These are phyloP conservation scores for Cordyceps militaris DNA, from an alignment of 2,329 filamentous ascomycete genomes.

Conservation along the genomic window DNA sequence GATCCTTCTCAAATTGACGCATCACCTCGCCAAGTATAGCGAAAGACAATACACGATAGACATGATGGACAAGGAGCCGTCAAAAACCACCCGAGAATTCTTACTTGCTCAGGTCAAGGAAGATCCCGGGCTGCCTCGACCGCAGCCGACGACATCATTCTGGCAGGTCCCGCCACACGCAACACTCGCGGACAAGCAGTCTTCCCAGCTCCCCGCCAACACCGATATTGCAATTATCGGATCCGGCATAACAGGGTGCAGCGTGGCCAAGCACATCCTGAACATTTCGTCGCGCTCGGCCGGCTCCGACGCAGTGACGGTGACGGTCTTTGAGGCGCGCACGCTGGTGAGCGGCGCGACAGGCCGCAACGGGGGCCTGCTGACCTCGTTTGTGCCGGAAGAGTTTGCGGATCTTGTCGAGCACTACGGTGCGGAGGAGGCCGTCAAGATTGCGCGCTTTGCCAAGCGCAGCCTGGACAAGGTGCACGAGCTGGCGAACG, in stretches of 20 bases:
- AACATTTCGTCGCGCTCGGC: conserved; percentile 13
- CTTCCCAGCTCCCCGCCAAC: conserved; percentile 14
- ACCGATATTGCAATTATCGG: conserved; percentile 24
- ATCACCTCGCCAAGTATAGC: neutral
- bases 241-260: conserved; percentile 26
- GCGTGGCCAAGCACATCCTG: conserved; percentile 20
- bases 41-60: neutral
- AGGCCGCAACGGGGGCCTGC: conserved; percentile 25
- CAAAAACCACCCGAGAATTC: neutral
- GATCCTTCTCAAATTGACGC: neutral
- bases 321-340: conserved; percentile 24
- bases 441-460: conserved; percentile 36
- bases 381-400: conserved; percentile 29
- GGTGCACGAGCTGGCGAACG: conserved; percentile 16
- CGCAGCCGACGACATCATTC: conserved; percentile 19
- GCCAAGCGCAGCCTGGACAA: conserved; percentile 31
- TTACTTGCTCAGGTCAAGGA: neutral
- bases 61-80: neutral
- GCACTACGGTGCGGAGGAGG: conserved; percentile 26
- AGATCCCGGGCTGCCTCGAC: conserved; percentile 21
- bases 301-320: neutral
- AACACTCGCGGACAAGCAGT: conserved; percentile 19
- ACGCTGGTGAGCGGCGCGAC: conserved; percentile 24
- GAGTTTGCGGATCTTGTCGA: conserved; percentile 27
- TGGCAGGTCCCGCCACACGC: conserved; percentile 23